Evolutionary conservation across 2,329 filamentous ascomycete species (phyloP).

Genomic region (Trichophyton schoenleinii): DNA sequence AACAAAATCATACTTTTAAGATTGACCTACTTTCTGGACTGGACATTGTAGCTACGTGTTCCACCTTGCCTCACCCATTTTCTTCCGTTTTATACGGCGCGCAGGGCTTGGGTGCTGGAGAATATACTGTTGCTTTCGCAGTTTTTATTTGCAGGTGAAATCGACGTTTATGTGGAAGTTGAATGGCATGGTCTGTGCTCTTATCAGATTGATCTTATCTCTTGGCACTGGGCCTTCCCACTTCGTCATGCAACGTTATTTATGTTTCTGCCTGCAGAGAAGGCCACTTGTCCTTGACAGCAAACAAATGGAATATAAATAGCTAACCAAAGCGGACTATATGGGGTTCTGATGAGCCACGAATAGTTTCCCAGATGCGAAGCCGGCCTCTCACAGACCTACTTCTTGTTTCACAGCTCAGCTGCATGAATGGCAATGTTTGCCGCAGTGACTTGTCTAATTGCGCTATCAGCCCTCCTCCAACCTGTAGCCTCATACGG

Average conservation of each 20-base stretch:
- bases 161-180: not conserved
- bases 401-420: not conserved
- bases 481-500: conserved; percentile 7
- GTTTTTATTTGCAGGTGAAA: not conserved
- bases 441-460: not conserved
- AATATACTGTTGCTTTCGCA: not conserved
- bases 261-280: conserved; percentile 2
- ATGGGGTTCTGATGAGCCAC: not conserved
- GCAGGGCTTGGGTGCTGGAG: not conserved
- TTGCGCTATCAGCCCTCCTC: conserved; percentile 12
- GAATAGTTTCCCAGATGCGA: not conserved
- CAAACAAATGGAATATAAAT: not conserved
- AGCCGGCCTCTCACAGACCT: not conserved
- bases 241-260: not conserved
- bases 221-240: conserved; percentile 3
- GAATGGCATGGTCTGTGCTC: not conserved
- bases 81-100: not conserved
- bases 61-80: not conserved
- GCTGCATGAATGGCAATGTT: conserved; percentile 1
- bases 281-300: conserved; percentile 1
- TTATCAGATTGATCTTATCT: conserved; percentile 17
- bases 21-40: conserved; percentile 11
- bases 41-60: conserved; percentile 12
- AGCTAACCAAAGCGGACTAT: not conserved
- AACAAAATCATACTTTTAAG: not conserved